phyloP scores from a whole-genome alignment of 345 rosid genomes.

The Corchorus olitorius region DNA sequence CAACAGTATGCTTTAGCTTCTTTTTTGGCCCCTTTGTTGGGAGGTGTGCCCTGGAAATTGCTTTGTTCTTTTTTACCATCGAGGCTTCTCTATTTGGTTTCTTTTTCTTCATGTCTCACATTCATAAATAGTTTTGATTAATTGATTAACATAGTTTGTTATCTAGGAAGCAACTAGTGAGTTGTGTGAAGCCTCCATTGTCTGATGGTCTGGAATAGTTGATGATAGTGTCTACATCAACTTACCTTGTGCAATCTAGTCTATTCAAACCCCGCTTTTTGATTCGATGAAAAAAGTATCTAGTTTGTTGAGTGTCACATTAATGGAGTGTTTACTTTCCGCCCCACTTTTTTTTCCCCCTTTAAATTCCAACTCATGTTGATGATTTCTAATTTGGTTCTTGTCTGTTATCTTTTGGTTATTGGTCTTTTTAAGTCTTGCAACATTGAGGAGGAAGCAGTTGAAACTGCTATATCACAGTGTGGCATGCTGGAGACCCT shows the following conservation, averaged over 20 bases:
- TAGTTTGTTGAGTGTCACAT: not conserved
- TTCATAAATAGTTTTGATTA: no score
- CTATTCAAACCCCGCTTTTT: no score
- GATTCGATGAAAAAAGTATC: no score
- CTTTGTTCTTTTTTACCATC: no score
- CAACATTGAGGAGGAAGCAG: constrained; percentile 71
- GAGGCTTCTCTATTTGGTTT: not conserved
- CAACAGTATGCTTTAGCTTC: not conserved
- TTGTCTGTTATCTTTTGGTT: not conserved
- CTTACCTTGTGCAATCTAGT: no score
- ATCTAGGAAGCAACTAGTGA: not conserved
- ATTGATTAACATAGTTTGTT: no score
- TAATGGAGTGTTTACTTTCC: no score
- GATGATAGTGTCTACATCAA: no score
- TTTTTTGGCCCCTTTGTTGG: not conserved
- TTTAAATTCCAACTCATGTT: not conserved
- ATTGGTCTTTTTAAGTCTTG: constrained; percentile 50
- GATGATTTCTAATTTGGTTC: not conserved
- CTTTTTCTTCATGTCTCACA: not conserved
- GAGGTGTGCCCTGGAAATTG: not conserved
- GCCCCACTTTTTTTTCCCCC: no score
- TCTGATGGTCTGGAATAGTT: not conserved
- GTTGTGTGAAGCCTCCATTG: not conserved
- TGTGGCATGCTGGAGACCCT: constrained; percentile 88
- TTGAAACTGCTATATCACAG: constrained; percentile 72